These are phyloP conservation scores for Starmerella sp. DNA, from an alignment of 805 yeast genomes.

Conservation along the genomic window DNA sequence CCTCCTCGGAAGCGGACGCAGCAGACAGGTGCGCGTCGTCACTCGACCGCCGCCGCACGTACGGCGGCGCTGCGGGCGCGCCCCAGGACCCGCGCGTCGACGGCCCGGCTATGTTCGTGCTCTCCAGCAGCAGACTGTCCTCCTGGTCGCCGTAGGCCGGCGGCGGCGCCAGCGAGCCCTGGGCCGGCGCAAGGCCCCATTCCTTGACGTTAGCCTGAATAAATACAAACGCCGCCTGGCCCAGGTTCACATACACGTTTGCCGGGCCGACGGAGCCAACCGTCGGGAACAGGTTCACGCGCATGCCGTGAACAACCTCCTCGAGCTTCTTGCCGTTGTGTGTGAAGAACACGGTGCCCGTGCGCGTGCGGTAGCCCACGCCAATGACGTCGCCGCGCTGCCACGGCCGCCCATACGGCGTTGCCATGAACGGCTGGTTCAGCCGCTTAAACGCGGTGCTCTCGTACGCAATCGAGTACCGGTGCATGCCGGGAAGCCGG, in stretches of 20 bases:
- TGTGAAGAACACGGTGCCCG: conserved; percentile 86
- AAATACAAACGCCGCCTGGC: conserved; percentile 79
- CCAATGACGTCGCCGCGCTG: conserved; percentile 86
- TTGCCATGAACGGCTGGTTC: conserved; percentile 57
- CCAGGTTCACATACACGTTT: conserved; percentile 76
- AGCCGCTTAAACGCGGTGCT: conserved; percentile 69
- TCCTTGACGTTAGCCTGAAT: conserved; percentile 88
- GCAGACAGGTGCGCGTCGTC: conserved; percentile 15
- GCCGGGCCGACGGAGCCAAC: conserved; percentile 78
- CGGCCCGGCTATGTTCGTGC: conserved; percentile 8
- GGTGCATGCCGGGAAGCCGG: conserved; percentile 84
- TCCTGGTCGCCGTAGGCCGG: conserved; percentile 79
- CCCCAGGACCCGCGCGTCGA: neutral
- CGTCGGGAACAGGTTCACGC: conserved; percentile 68
- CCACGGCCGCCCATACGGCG: conserved; percentile 37
- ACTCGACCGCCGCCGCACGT: conserved; percentile 13
- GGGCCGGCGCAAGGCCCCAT: conserved; percentile 90
- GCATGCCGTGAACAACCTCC: conserved; percentile 62
- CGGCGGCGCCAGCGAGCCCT: conserved; percentile 83
- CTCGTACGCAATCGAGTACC: conserved; percentile 77
- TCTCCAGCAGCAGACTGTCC: conserved; percentile 54
- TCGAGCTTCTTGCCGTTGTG: conserved; percentile 89
- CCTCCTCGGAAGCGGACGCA: neutral
- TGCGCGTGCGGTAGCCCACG: conserved; percentile 69
- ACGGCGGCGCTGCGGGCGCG: conserved; percentile 16